Base-by-base conservation (phyloP, 179 eudicot genomes). In the Amaranthus tricolor region DNA sequence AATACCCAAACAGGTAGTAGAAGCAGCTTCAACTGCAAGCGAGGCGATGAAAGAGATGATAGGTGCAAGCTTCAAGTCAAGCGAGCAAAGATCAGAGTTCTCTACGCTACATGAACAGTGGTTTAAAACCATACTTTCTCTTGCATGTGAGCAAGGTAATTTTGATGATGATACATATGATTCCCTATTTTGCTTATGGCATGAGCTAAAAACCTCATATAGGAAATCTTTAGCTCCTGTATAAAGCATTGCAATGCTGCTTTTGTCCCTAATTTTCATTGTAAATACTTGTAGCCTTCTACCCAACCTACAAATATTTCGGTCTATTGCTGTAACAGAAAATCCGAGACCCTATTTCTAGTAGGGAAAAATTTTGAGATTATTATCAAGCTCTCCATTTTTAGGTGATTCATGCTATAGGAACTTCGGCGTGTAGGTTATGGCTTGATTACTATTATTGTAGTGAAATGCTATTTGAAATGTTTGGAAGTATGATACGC, bases 81-180 rank as follows among this genome's bases (percentile, higher is more conserved):
- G 99, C 44, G 98, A 96, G 77, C 86, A 68, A 66, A 87, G 99
- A 77, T 88, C 95, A 7, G 88, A 83, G 80, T 96, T 96, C 85
- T 96, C 99, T 1, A 87, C 91, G 56, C 81, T 96, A 44, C 98
- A 96, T 66, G 97, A 93, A 81, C 86, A 82, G 43, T 93, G 98
- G 98, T 58, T 96, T 49, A 96, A 85, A 78, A 73, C 86, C n/a
- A 61, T 91, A 68, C 66, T 85, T 24, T 77, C 84, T 8, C 66
- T 89, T 31, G 71, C 97, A 20, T 77, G 60, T 7, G 72, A 70
- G 4, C 88, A 66, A 52, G 54, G 49, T 58, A 77, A 80, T 15
- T 50, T 75, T 50, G 89, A 88, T 58, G 84, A 84, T 9, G 97
- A 94, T 84, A 76, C 78, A 13, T 86, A 81, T 66, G 99, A 96